Evolutionary conservation across 108 stramenopile genomes (phyloP).

Genomic region (Cyclostephanos invisitatus): DNA sequence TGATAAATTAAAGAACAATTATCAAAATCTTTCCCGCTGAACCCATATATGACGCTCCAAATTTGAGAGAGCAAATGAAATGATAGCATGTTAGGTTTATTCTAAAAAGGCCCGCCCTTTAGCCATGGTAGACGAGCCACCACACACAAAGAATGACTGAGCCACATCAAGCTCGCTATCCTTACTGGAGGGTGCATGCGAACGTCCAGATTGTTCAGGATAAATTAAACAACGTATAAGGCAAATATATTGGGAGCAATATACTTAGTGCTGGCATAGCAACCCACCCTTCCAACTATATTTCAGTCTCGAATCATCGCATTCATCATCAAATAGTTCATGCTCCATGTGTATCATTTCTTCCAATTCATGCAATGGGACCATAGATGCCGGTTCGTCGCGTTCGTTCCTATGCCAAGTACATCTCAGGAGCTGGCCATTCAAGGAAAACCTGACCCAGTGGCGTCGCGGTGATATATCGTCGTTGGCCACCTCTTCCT

Average conservation of each 20-base stretch:
- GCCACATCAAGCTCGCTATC: no score
- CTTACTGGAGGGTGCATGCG: no score
- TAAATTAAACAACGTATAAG: no score
- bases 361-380: slow-evolving; percentile 48
- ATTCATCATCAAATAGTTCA: slow-evolving; percentile 36
- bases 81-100: no score
- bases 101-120: no score
- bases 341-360: slow-evolving; percentile 53
- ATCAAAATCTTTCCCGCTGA: background rate
- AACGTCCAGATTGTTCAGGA: no score
- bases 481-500: slow-evolving; percentile 3
- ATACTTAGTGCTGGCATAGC: slow-evolving; percentile 16
- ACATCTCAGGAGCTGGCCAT: slow-evolving; percentile 60
- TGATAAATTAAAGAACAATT: no score
- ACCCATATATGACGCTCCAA: no score
- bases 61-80: no score
- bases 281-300: slow-evolving; percentile 36
- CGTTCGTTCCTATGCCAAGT: slow-evolving; percentile 49
- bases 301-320: slow-evolving; percentile 11
- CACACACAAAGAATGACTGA: no score
- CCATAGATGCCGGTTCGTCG: slow-evolving; percentile 43
- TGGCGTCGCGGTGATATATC: slow-evolving; percentile 18
- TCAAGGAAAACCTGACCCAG: slow-evolving; percentile 71
- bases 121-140: no score
- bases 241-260: background rate